Evolutionary conservation across 176 grass and related monocot species (phyloP), one percentile per base, ranked within the genome.

Genomic region (Elymus sibiricus): DNA sequence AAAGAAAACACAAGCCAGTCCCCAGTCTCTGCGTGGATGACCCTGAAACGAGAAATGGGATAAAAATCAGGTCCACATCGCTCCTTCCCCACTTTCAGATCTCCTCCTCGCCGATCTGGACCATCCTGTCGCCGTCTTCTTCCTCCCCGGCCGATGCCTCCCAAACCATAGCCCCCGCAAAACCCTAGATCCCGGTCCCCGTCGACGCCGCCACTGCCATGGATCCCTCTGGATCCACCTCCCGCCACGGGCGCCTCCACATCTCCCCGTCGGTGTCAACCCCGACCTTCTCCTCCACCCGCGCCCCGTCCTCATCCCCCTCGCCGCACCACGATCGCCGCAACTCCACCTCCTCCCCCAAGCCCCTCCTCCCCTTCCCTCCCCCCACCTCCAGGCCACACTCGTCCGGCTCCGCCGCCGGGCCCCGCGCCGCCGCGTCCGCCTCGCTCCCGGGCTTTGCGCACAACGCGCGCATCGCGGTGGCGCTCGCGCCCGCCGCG

Each of bases 391-490:
- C 59, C 62, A 83, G 88, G 63, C 47, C 90, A 2, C 83, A 77
- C 73, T 65, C 84, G 53, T n/a, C 72, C 80, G 44, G 31, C 1
- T 7, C 74, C 10, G 67, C 53, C 44, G 70, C 42, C 34, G 77
- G 64, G 5, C 16, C 67, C 12, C 79, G 82, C 63, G 80, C 44
- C 73, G 22, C 68, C 68, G 61, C 80, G 65, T 84, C 55, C 71
- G 83, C 89, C 28, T 88, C 95, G 25, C 67, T 84, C 12, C 72
- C 88, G 38, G 80, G 91, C 46, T 95, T 95, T 82, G 83, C 83
- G 12, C 84, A 98, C 86, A 98, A 98, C 80, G 82, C 78, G 77
- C 93, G 88, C 34, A 25, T 94, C 68, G 91, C 96, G 44, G 82
- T 76, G 31, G 93, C 90, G 17, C 96, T 98, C 9, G 93, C 81